phyloP scores from a whole-genome alignment of 352 stramenopile species.

The Pythium graminicola region DNA sequence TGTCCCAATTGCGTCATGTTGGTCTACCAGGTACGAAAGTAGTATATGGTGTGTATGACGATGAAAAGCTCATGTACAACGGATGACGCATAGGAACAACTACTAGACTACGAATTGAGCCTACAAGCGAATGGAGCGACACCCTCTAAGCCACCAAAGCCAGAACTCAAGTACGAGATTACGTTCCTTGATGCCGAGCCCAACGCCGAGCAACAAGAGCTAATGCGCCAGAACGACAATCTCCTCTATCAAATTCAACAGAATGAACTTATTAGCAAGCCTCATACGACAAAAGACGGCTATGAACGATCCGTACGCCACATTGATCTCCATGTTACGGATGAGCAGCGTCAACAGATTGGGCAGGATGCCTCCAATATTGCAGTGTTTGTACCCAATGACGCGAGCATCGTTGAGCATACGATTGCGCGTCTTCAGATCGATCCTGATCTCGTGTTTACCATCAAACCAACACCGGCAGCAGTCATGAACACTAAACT shows the following conservation, averaged over 20 bases:
- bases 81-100: constrained; percentile 47
- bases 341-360: constrained; percentile 42
- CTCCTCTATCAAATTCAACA: constrained; percentile 38
- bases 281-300: constrained; percentile 48
- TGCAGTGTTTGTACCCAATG: constrained; percentile 71
- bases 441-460: constrained; percentile 47
- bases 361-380: constrained; percentile 66
- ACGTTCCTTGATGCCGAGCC: constrained; percentile 33
- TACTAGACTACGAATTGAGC: constrained; percentile 78
- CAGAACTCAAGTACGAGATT: constrained; percentile 41
- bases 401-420: constrained; percentile 36
- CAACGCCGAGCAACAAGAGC: constrained; percentile 19
- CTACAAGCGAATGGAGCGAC: constrained; percentile 22
- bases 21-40: constrained; percentile 51
- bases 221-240: constrained; percentile 34
- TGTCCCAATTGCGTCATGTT: constrained; percentile 85
- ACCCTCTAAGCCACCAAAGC: constrained; percentile 23
- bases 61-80: not conserved
- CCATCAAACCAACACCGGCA: constrained; percentile 14
- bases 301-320: constrained; percentile 60
- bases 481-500: not conserved
- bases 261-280: constrained; percentile 56
- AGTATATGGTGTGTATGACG: not conserved
- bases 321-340: constrained; percentile 48
- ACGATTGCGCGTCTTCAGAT: constrained; percentile 46